Evolutionary conservation across 371 early-diverging fungal species (phyloP).

Genomic region (Furculomyces boomerangus): DNA sequence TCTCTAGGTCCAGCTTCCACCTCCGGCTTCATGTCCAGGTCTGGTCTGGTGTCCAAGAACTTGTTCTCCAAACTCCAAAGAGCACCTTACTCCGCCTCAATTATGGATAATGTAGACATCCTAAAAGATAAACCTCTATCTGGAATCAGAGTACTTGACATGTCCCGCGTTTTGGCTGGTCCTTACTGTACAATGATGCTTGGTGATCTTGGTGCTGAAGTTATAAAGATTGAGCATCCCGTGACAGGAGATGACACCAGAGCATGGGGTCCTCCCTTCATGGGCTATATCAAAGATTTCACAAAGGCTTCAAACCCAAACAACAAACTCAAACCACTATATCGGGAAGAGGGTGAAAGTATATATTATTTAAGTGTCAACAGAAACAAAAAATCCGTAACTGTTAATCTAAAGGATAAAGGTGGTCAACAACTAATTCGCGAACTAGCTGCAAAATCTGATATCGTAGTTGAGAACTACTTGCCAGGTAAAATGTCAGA

Average conservation of each 20-base stretch:
- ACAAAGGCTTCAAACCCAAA: constrained; percentile 12
- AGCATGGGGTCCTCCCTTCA: constrained; percentile 63
- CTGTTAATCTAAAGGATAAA: constrained; percentile 60
- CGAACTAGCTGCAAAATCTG: constrained; percentile 46
- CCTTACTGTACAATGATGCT: constrained; percentile 73
- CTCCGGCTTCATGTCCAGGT: too few species aligned
- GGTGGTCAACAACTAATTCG: constrained; percentile 42
- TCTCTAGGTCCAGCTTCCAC: too few species aligned
- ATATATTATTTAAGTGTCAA: constrained; percentile 83
- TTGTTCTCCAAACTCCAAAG: too few species aligned
- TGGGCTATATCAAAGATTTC: constrained; percentile 1
- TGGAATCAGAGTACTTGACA: constrained; percentile 63
- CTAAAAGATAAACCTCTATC: constrained; percentile 28
- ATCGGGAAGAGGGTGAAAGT: constrained; percentile 34
- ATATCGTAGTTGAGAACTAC: constrained; percentile 81
- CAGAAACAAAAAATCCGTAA: constrained; percentile 75
- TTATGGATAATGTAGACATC: too few species aligned
- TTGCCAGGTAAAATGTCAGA: constrained; percentile 66
- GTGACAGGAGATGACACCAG: constrained; percentile 70
- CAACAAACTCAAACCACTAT: constrained; percentile 14
- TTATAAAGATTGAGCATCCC: constrained; percentile 77
- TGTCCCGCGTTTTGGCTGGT: constrained; percentile 49
- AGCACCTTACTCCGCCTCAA: too few species aligned
- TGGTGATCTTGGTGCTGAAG: constrained; percentile 76
- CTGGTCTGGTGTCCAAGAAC: too few species aligned